These are phyloP conservation scores for Xanthoconium separans DNA, from an alignment of 1,284 basidiomycete species.

Conservation along the genomic window DNA sequence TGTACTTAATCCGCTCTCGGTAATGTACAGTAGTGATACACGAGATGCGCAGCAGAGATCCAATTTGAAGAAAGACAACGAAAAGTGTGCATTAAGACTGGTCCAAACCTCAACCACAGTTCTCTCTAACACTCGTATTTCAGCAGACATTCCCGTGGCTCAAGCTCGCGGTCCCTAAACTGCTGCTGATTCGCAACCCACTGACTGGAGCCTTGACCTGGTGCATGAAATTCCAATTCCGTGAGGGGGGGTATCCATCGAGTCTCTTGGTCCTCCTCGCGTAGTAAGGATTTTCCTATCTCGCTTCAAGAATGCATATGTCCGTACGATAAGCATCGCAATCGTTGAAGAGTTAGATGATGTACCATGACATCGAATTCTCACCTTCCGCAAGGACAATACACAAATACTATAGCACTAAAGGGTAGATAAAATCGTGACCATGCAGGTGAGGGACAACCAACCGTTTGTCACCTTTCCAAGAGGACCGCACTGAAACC, in stretches of 20 bases:
- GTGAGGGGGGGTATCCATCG: constrained; percentile 5
- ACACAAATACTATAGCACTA: constrained; percentile 22
- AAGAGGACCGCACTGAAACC: constrained; percentile 13
- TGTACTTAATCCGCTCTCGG: too few species aligned
- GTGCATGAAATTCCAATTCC: constrained; percentile 17
- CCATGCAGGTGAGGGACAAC: background rate
- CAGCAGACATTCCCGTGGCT: background rate
- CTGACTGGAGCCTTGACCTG: background rate
- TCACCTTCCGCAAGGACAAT: constrained; percentile 19
- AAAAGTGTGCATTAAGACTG: background rate
- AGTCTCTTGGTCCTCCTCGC: constrained; percentile 1
- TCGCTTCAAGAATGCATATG: constrained; percentile 23
- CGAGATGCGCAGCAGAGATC: too few species aligned
- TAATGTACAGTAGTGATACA: too few species aligned
- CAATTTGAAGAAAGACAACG: background rate
- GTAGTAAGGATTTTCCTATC: constrained; percentile 18
- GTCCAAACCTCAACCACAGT: background rate
- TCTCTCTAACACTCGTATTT: background rate
- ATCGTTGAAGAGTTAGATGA: background rate
- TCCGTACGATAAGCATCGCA: constrained; percentile 25
- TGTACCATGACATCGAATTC: background rate
- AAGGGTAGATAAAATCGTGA: background rate
- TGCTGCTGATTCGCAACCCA: constrained; percentile 1
- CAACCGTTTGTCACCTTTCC: constrained; percentile 12
- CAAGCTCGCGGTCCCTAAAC: background rate